Base-by-base conservation (phyloP, 1,284 basidiomycete genomes). In the Sutorius eximius region DNA sequence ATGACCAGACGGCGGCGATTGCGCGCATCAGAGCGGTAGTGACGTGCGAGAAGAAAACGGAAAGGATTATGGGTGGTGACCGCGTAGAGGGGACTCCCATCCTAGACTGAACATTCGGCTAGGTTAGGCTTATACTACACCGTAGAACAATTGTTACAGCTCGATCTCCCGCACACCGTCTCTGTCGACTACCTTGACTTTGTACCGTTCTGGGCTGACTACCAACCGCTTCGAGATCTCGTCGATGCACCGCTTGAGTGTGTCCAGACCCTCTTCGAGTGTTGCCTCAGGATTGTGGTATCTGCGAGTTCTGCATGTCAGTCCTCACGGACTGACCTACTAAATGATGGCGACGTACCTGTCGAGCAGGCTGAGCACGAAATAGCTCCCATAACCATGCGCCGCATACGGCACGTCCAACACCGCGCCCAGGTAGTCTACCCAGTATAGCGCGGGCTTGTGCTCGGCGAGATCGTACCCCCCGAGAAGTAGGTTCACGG, bases 341-440 rank as follows among this genome's bases (percentile, higher is more conserved):
- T 33, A 10, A 52, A n/a, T 15, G n/a, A 8, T 9, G 20, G 32
- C 33, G 32, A 46, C 41, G 3, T 72, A 95, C 86, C 90, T 81
- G 69, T 99, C 96, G 59, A 99, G 81, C 66, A 95, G 91, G 82
- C 89, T 88, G 64, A 98, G 77, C 20, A 86, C 89, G 71, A 99
- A 96, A 75, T 95, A 96, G 57, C 89, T 85, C 37, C 94, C 96
- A 70, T 98, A 95, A 2, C 96, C 97, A 70, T 98, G 96, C 0
- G 95, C 95, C 8, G 87, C 95, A 71, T 95, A 99, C 0, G 95
- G 95, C 6, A 98, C 91, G 49, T 87, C 82, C 2, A 87, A 85
- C 66, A 91, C 81, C 9, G 96, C 97, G 37, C 96, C 96, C 43
- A 97, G 81, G 71, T 97, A 95, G 75, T 99, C 96, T 59, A 98